These are phyloP conservation scores for Camelina neglecta DNA, from an alignment of 345 rosid species.

Conservation along the genomic window DNA sequence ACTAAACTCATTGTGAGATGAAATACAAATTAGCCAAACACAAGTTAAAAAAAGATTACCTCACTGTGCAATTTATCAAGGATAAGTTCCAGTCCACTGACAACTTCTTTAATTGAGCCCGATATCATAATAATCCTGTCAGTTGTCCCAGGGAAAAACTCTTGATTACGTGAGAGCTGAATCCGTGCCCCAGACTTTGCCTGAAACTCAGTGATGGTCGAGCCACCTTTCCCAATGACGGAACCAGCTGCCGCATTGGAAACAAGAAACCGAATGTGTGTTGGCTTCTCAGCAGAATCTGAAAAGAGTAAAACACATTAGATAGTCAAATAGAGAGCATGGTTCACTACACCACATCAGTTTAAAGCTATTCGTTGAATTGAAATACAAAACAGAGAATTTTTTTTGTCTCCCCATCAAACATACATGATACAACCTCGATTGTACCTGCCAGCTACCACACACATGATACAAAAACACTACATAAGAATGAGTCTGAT, in stretches of 20 bases:
- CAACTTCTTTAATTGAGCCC: slow-evolving; percentile 73
- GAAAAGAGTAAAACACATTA: slow-evolving; percentile 22
- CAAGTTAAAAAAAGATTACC: slow-evolving; percentile 52
- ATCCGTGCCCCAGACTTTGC: slow-evolving; percentile 93
- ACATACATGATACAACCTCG: not conserved
- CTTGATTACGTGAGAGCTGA: slow-evolving; percentile 93
- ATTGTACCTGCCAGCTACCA: not conserved
- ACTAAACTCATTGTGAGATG: slow-evolving; percentile 1
- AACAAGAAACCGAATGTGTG: slow-evolving; percentile 84
- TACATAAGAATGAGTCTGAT: slow-evolving; percentile 9
- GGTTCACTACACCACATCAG: not conserved
- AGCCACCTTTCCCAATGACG: slow-evolving; percentile 98
- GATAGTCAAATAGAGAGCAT: slow-evolving; percentile 3
- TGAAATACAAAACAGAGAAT: no score
- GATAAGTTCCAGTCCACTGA: slow-evolving; percentile 84
- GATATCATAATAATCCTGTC: slow-evolving; percentile 94
- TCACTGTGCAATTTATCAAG: slow-evolving; percentile 83
- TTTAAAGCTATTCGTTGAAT: slow-evolving; percentile 3
- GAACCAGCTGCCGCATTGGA: slow-evolving; percentile 99
- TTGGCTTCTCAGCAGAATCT: slow-evolving; percentile 81
- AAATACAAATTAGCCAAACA: slow-evolving; percentile 16
- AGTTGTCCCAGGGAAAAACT: slow-evolving; percentile 92
- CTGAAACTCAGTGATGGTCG: slow-evolving; percentile 95
- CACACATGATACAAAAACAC: slow-evolving; percentile 15
- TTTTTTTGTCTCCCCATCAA: not conserved